Evolutionary conservation across 257 asterid species (phyloP), one percentile per base, ranked within the genome.

Genomic region (Rhazya stricta): DNA sequence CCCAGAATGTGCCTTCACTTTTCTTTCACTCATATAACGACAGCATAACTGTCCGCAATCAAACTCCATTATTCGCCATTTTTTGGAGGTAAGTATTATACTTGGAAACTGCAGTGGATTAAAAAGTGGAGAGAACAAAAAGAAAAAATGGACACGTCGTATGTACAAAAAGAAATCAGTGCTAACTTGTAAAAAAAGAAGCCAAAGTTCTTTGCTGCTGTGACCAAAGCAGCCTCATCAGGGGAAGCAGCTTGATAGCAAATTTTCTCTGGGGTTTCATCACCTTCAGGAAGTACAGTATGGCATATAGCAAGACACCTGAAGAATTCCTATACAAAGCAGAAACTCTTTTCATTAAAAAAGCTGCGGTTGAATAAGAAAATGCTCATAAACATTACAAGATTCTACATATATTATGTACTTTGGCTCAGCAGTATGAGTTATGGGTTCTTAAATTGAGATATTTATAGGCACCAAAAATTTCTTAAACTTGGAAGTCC

Each of bases 161-260:
- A 54, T 19, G 62, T 53, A 39, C 16, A 67, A 34, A 56, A 46
- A 60, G 23, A 53, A 43, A 73, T 39, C 53, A 23, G 29, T 39
- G 70, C 78, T 74, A 85, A 91, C 99, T 84, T 96, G 88, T 89
- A 93, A 85, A 96, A 96, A 84, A 96, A 96, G 94, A 96, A 96
- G 81, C 99, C 99, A 81, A 96, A 96, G 83, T 85, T 93, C 88
- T 96, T 96, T 36, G 99, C 96, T 77, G 99, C 99, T 36, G 84
- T 80, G 72, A 95, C 99, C 86, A 95, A 81, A 83, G 99, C 99
- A 74, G 98, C 83, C 79, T 96, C 99, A 78, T 96, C 99, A 77
- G 99, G 99, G 45, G 99, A 96, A 74, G 99, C 99, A 79, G 98
- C 98, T 87, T 96, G 98, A 86, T 93, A 96, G 61, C 92, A 93